Base-by-base conservation (phyloP, 495 filamentous ascomycete species). In the Penicillium atrosanguineum region DNA sequence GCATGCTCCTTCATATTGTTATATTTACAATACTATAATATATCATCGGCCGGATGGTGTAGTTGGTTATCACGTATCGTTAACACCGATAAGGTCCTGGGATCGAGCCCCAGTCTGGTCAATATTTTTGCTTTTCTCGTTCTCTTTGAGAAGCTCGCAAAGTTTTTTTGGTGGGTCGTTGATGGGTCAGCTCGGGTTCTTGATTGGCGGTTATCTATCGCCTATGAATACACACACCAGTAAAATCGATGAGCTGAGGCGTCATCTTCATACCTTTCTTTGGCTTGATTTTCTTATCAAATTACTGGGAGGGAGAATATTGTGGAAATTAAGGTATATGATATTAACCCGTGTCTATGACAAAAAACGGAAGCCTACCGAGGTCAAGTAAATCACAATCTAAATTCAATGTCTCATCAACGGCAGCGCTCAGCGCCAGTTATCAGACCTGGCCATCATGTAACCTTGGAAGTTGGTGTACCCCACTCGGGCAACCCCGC, bases 81-180 rank as follows among this genome's bases (percentile, higher is more conserved):
- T 40, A 40, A 40, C 38, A 40, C 38, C 38, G 38, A 40, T 40
- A 40, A 40, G 38, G 38, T 40, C 38, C 38, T 40, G 38, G 38
- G 38, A 40, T 40, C 38, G 38, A 40, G 19, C 38, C 38, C 38
- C 38, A 40, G 38, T 40, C 38, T 40, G 38, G 16, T 40, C 38
- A 40, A 16, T 11, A 6, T 40, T 40, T 40, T 40, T 40, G 3
- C n/a, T 2, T 19, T 7, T 20, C 6, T 19, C 38, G 9, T 11
- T n/a, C n/a, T n/a, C n/a, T n/a, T n/a, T 6, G 4, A 19, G 36
- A 38, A 11, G 15, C 4, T 12, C 2, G 4, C 16, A 16, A 1
- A 16, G 6, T 39, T 39, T 39, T 39, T 39, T 39, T n/a, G 6
- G n/a, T n/a, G n/a, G 15, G 37, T 39, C 2, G 14, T 9, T 31